Base-by-base conservation (phyloP, 2,329 filamentous ascomycete genomes). In the Harringtonia lauricola region DNA sequence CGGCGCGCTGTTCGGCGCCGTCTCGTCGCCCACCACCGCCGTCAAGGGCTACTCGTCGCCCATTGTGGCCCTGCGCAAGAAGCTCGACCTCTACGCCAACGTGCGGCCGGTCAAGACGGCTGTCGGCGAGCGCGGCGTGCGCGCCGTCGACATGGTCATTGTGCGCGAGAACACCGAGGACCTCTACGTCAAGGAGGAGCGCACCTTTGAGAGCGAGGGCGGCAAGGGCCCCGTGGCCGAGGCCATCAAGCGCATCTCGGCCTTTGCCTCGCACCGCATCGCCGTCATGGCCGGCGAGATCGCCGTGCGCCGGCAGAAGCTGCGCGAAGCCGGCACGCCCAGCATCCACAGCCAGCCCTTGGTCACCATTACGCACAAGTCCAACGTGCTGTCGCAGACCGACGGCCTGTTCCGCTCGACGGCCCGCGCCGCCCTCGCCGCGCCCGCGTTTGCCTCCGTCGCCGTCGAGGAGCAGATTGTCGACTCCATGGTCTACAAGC, bases 91-190 rank as follows among this genome's bases (percentile, higher is more conserved):
- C 46, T 98, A 95, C 67, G 92, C 92, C 68, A 98, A 98, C 62
- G 89, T 98, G 41, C 85, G 92, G 31, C 90, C 90, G 43, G 92
- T 96, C 63, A 95, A 95, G 72, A 84, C 83, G 37, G 78, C 86
- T 50, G 59, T 70, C 49, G 83, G 78, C 29, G 74, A 77, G 43
- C 54, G 65, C 50, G 82, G 78, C 24, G 74, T 77, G 42, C 56
- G 65, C 37, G 83, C 84, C 50, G 88, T 95, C 58, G 92, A 98
- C 67, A 83, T 98, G 63, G 92, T 98, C 58, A 98, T 96, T 57
- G 92, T 96, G 44, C 86, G 92, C 52, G 92, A 98, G 68, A 98
- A 98, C 72, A 98, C 92, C 28, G 92, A 98, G 70, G 92, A 98
- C 63, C 76, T 98, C 34, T 95, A 95, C 66, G 90, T 98, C 56